A percentile compares a stretch with the other conserved stretches of the same genome.
These are phyloP conservation scores for Aspergillus wentii DNA, from an alignment of 495 filamentous ascomycete species.

Conservation along the genomic window DNA sequence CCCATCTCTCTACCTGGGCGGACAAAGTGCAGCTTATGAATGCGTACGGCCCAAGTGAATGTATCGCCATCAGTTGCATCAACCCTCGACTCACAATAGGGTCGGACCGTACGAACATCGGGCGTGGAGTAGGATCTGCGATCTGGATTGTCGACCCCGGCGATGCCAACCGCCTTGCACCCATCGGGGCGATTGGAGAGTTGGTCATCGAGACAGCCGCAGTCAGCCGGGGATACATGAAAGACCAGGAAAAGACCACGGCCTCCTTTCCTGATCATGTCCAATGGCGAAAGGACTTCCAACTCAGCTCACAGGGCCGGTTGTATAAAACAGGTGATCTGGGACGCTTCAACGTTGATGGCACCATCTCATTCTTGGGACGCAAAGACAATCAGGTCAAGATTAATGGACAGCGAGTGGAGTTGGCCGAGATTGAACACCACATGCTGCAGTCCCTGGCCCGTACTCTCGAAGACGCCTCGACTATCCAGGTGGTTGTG, in stretches of 20 bases:
- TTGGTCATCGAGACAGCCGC: slow-evolving; percentile 34
- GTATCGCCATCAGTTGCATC: not conserved
- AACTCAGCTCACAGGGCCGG: slow-evolving; percentile 11
- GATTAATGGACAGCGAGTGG: slow-evolving; percentile 47
- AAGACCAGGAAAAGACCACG: slow-evolving; percentile 22
- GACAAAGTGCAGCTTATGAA: slow-evolving; percentile 32
- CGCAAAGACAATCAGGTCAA: slow-evolving; percentile 51
- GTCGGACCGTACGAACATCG: not conserved
- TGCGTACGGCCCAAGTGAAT: slow-evolving; percentile 24
- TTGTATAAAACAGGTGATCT: slow-evolving; percentile 34
- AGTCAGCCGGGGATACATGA: slow-evolving; percentile 32
- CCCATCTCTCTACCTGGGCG: slow-evolving; percentile 32
- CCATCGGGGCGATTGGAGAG: slow-evolving; percentile 37
- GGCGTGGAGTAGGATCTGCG: not conserved
- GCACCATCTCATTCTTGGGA: slow-evolving; percentile 39
- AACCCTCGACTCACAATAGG: not conserved
- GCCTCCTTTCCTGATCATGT: slow-evolving; percentile 28
- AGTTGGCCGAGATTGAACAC: slow-evolving; percentile 36
- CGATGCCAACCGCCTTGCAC: slow-evolving; percentile 20
- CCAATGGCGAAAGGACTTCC: slow-evolving; percentile 23
- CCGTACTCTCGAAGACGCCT: not conserved
- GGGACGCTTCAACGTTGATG: slow-evolving; percentile 37
- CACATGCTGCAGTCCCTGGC: not conserved
- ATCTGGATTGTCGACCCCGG: slow-evolving; percentile 31
- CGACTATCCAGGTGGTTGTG: too few species aligned